Conservation (phyloP, 306 rosid species). For the Fragaria iinumae region DNA sequence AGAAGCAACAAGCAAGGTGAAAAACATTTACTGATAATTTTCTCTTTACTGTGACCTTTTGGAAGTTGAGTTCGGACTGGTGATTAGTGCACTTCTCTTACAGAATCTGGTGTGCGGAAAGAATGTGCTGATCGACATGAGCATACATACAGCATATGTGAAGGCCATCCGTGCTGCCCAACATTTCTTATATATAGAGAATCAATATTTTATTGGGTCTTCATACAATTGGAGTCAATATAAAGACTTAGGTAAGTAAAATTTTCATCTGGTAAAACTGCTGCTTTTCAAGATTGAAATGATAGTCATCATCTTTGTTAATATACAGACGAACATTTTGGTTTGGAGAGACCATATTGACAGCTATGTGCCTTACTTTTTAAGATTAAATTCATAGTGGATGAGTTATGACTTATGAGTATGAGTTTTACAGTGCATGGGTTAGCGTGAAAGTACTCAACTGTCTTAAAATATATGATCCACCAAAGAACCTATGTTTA, state of each 20-base stretch:
- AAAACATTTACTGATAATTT: conserved; percentile 26
- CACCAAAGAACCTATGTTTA: neutral
- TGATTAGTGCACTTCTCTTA: conserved; percentile 31
- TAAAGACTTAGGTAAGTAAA: conserved; percentile 67
- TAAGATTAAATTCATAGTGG: neutral
- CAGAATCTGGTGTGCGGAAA: conserved; percentile 95
- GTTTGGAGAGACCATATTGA: neutral
- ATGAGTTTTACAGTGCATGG: neutral
- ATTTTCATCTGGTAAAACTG: conserved; percentile 7
- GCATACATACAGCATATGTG: conserved; percentile 94
- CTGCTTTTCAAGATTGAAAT: neutral
- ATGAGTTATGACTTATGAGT: neutral
- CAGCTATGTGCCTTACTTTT: neutral
- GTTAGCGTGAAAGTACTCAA: neutral
- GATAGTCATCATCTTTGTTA: neutral
- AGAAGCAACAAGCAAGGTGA: conserved; percentile 69
- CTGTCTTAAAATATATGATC: neutral
- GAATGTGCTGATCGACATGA: conserved; percentile 96
- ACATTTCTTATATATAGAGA: conserved; percentile 89
- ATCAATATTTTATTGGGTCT: conserved; percentile 94
- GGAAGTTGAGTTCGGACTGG: conserved; percentile 9
- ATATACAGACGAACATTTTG: neutral
- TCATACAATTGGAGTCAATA: conserved; percentile 79
- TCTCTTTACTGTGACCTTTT: conserved; percentile 22
- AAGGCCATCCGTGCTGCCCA: conserved; percentile 97